phyloP scores from a whole-genome alignment of 2,329 filamentous ascomycete species.

The Aureobasidium subglaciale region DNA sequence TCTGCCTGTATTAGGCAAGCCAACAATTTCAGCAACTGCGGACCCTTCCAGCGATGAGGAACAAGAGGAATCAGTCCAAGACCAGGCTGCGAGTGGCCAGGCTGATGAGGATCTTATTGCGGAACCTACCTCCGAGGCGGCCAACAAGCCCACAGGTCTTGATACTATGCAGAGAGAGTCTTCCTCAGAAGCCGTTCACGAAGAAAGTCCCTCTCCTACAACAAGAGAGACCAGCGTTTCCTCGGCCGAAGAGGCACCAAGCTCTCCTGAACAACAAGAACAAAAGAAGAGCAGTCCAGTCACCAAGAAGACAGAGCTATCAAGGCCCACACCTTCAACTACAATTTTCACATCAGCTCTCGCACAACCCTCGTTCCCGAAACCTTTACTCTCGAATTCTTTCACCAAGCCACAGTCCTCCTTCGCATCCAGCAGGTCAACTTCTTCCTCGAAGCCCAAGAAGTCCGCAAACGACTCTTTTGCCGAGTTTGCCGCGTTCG shows the following conservation, averaged over 20 bases:
- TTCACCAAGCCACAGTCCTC: not conserved
- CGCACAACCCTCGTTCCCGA: not conserved
- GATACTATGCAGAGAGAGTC: not conserved
- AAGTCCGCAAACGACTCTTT: not conserved
- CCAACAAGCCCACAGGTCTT: not conserved
- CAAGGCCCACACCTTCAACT: not conserved
- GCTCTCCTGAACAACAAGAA: not conserved
- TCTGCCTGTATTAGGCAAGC: not conserved
- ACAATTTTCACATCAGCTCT: not conserved
- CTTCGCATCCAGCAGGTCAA: not conserved
- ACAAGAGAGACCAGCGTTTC: conserved; percentile 5
- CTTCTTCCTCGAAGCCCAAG: not conserved
- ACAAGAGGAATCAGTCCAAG: not conserved
- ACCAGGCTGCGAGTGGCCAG: not conserved
- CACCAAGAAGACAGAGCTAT: not conserved
- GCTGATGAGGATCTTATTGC: not conserved
- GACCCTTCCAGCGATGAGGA: conserved; percentile 1
- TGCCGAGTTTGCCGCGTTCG: conserved; percentile 4
- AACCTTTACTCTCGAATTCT: not conserved
- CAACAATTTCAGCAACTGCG: not conserved
- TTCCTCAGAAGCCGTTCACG: not conserved
- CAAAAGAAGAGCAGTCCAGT: conserved; percentile 1
- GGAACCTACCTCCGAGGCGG: not conserved
- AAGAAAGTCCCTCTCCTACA: not conserved
- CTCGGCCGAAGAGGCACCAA: not conserved